Percentiles rank a stretch among this genome's conserved stretches.
Evolutionary conservation across 345 rosid species (phyloP).

Genomic region (Limnanthes douglasii): DNA sequence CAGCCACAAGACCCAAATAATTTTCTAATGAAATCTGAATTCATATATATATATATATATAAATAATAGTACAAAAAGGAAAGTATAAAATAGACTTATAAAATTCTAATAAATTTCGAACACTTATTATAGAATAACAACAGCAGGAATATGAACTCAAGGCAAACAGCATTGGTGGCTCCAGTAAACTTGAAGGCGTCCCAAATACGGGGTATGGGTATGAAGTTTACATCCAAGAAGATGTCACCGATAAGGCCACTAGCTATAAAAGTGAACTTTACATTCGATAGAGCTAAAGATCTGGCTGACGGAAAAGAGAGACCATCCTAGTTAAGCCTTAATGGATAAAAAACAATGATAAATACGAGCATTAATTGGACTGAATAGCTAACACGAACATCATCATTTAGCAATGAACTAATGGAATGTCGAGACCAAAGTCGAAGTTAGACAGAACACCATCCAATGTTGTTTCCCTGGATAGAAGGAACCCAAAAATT

Average conservation of each 20-base stretch:
- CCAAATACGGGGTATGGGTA: constrained; percentile 98
- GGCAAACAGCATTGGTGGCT: constrained; percentile 86
- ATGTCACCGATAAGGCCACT: constrained; percentile 39
- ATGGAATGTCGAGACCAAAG: constrained; percentile 62
- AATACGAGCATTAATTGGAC: constrained; percentile 91
- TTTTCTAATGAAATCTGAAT: too few relatives aligned
- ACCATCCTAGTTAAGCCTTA: constrained; percentile 71
- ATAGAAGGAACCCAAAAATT: constrained; percentile 81
- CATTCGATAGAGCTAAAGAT: constrained; percentile 36
- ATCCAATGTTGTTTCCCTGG: constrained; percentile 63
- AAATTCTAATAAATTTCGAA: background rate
- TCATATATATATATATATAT: too few relatives aligned
- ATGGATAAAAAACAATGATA: constrained; percentile 69
- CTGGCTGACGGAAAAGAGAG: constrained; percentile 66
- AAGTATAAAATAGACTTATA: too few relatives aligned
- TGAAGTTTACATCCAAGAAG: constrained; percentile 69
- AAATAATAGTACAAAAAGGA: too few relatives aligned
- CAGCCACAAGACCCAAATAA: background rate
- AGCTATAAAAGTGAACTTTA: constrained; percentile 53
- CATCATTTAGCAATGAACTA: constrained; percentile 51
- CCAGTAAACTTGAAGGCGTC: constrained; percentile 95
- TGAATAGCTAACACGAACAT: constrained; percentile 77
- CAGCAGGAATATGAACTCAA: constrained; percentile 86
- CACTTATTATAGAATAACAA: constrained; percentile 62
- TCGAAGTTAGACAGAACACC: constrained; percentile 94